Conservation (phyloP, 495 filamentous ascomycete species). For the Xylaria acuta region DNA sequence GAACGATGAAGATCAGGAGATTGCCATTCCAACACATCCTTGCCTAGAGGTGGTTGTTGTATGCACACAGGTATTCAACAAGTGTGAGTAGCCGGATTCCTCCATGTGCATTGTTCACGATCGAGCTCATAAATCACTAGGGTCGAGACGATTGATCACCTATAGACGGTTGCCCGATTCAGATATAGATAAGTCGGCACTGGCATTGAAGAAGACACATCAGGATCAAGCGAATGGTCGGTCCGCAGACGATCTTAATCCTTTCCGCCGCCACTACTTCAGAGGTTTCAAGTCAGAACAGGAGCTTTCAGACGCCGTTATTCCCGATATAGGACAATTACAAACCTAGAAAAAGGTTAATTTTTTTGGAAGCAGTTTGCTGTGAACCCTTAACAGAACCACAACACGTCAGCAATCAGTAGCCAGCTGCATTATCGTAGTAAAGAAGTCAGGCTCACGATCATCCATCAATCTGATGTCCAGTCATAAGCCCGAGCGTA, state of each 20-base stretch:
- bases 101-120: constrained; percentile 6
- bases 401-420: neutral
- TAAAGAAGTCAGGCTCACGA: neutral
- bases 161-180: constrained; percentile 75
- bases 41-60: constrained; percentile 76
- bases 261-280: constrained; percentile 76
- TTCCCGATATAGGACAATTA: neutral
- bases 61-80: constrained; percentile 85
- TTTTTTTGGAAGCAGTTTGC: neutral
- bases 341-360: constrained; percentile 19
- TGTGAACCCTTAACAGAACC: neutral
- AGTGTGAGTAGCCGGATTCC: constrained; percentile 63
- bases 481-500: too few relatives aligned
- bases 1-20: constrained; percentile 74
- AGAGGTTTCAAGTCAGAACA: constrained; percentile 41
- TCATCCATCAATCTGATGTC: too few relatives aligned
- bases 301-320: constrained; percentile 13
- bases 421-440: neutral
- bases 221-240: constrained; percentile 49
- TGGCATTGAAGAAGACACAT: constrained; percentile 43
- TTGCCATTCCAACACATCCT: constrained; percentile 78
- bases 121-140: constrained; percentile 47
- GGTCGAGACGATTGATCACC: constrained; percentile 86
- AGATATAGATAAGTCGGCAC: constrained; percentile 55
- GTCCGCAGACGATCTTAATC: constrained; percentile 79